Conservation (phyloP, 2,329 filamentous ascomycete species). For the Sodiomyces alkalinus region DNA sequence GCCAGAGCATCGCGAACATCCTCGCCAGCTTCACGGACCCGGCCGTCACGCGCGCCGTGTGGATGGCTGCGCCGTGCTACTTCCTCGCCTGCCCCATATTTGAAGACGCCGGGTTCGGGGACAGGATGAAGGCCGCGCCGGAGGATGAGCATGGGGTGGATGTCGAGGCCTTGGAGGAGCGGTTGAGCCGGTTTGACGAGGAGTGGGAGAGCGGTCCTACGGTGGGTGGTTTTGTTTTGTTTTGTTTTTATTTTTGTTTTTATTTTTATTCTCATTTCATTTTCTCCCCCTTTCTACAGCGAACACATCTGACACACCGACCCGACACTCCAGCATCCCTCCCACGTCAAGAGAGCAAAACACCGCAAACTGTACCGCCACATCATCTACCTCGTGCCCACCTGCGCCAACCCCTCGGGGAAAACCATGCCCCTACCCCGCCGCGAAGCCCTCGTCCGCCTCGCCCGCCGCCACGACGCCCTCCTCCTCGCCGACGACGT, state of each 20-base stretch:
- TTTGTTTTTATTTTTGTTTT: no score
- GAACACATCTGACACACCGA: background rate
- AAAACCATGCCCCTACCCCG: slow-evolving; percentile 61
- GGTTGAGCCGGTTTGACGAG: slow-evolving; percentile 18
- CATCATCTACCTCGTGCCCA: slow-evolving; percentile 77
- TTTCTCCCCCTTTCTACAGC: background rate
- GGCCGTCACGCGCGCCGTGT: slow-evolving; percentile 56
- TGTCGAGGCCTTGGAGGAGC: slow-evolving; percentile 39
- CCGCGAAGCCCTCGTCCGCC: slow-evolving; percentile 51
- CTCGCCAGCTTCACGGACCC: slow-evolving; percentile 73
- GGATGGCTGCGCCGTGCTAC: slow-evolving; percentile 72
- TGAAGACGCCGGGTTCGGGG: slow-evolving; percentile 60
- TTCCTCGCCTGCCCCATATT: slow-evolving; percentile 78
- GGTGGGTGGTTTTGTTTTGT: slow-evolving; percentile 1
- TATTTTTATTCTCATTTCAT: no score
- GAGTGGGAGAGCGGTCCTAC: slow-evolving; percentile 11
- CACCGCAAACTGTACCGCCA: slow-evolving; percentile 67
- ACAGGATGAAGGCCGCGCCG: slow-evolving; percentile 50
- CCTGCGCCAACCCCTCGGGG: slow-evolving; percentile 78
- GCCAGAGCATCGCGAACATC: slow-evolving; percentile 65
- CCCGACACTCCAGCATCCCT: background rate
- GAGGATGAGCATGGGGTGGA: slow-evolving; percentile 71
- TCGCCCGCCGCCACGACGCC: slow-evolving; percentile 67
- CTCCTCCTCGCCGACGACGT: slow-evolving; percentile 84
- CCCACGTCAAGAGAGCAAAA: slow-evolving; percentile 5